phyloP scores from a whole-genome alignment of 768 basidiomycete genomes.

The Amanita muscaria region DNA sequence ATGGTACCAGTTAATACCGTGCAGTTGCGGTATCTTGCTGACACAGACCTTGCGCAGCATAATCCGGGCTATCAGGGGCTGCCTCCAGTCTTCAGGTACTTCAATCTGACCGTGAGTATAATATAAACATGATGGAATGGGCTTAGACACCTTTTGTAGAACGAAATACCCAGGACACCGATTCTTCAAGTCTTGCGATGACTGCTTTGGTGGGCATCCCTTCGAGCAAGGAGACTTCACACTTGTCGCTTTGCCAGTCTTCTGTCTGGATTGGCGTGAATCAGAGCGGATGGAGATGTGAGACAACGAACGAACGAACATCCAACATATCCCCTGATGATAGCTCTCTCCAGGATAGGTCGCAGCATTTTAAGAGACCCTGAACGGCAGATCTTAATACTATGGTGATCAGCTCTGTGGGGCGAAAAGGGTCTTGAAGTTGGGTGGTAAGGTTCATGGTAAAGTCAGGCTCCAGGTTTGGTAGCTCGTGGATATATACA shows the following conservation, averaged over 20 bases:
- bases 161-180: conserved; percentile 48
- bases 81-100: conserved; percentile 43
- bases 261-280: conserved; percentile 45
- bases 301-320: conserved; percentile 35
- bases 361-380: conserved; percentile 73
- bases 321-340: conserved; percentile 69
- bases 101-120: background rate
- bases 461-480: conserved; percentile 51
- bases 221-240: conserved; percentile 70
- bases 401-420: conserved; percentile 53
- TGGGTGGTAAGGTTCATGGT: conserved; percentile 19
- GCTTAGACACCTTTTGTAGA: conserved; percentile 32
- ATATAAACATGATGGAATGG: conserved; percentile 1
- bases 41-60: conserved; percentile 46
- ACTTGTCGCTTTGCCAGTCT: conserved; percentile 88
- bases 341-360: conserved; percentile 75
- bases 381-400: conserved; percentile 61
- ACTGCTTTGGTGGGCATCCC: conserved; percentile 45
- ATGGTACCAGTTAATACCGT: too few species aligned
- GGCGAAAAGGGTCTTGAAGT: conserved; percentile 36
- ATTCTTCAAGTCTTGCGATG: conserved; percentile 47
- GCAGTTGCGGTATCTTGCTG: background rate
- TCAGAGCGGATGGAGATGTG: conserved; percentile 8
- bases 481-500: conserved; percentile 59
- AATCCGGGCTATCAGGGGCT: conserved; percentile 44